Evolutionary conservation across 2,329 filamentous ascomycete genomes (phyloP).

Genomic region (Penicillium sp.): DNA sequence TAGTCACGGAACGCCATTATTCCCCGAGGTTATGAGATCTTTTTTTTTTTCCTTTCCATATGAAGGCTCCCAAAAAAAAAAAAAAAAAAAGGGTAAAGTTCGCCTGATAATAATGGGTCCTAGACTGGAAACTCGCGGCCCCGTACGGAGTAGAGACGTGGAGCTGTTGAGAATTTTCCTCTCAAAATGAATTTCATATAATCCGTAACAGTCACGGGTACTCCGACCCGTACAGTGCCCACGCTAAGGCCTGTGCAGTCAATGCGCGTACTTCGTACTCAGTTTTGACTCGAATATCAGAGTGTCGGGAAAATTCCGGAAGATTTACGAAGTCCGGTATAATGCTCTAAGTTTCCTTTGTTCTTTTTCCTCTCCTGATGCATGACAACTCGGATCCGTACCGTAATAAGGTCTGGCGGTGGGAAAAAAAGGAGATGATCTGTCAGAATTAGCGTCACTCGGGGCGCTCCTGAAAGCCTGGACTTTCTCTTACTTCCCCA

Average conservation of each 20-base stretch:
- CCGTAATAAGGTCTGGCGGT: conserved; percentile 12
- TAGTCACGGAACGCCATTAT: neutral
- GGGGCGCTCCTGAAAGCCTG: conserved; percentile 1
- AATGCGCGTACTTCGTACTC: neutral
- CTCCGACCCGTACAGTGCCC: neutral
- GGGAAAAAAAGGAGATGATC: conserved; percentile 14
- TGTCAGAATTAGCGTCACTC: conserved; percentile 17
- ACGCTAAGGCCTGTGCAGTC: neutral
- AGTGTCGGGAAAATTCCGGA: neutral
- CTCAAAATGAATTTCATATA: neutral
- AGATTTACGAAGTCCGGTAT: neutral
- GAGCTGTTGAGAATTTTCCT: conserved; percentile 11
- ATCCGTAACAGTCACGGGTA: neutral
- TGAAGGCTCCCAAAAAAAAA: too few species aligned
- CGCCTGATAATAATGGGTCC: neutral
- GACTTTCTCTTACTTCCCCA: neutral
- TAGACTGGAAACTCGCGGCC: conserved; percentile 3
- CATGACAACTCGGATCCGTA: neutral
- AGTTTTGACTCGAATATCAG: neutral
- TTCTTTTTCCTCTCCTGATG: neutral
- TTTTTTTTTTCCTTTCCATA: neutral
- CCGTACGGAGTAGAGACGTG: conserved; percentile 12
- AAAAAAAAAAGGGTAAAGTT: too few species aligned
- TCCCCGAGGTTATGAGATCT: neutral
- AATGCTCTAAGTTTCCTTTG: neutral